A percentile compares a stretch with the other conserved stretches of the same genome.
Conservation (phyloP, 345 rosid species). For the Eutrema heterophyllum region DNA sequence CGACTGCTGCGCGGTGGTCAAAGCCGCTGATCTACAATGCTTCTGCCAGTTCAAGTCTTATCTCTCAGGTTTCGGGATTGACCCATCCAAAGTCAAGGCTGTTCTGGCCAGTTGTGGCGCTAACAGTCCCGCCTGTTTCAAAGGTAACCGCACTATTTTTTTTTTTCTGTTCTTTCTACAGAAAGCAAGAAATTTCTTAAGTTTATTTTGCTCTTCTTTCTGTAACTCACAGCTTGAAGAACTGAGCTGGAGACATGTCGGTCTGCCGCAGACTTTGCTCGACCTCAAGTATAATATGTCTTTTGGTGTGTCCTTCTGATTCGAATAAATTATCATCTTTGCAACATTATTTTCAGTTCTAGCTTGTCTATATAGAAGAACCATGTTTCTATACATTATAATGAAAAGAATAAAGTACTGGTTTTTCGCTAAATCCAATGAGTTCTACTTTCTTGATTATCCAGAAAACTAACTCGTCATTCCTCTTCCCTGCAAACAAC, state of each 20-base stretch:
- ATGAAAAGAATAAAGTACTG: neutral
- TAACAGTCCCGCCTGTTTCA: neutral
- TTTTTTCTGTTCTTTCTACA: too few species aligned
- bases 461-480: neutral
- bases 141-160: neutral
- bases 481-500: neutral
- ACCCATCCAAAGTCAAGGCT: conserved; percentile 37
- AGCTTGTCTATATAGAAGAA: neutral
- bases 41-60: conserved; percentile 23
- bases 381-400: neutral
- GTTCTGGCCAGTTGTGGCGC: conserved; percentile 36
- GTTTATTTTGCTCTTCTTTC: neutral
- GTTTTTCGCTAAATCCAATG: neutral
- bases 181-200: neutral
- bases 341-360: neutral
- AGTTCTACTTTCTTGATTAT: conserved; percentile 7
- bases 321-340: neutral
- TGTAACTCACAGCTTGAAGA: conserved; percentile 17
- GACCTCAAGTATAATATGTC: neutral
- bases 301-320: neutral
- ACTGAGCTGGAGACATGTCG: neutral
- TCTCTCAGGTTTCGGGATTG: conserved; percentile 10
- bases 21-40: conserved; percentile 34
- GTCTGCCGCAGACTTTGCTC: neutral
- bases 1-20: conserved; percentile 36